Evolutionary conservation across 2,329 filamentous ascomycete species (phyloP).

Genomic region (Colletotrichum caudatum): DNA sequence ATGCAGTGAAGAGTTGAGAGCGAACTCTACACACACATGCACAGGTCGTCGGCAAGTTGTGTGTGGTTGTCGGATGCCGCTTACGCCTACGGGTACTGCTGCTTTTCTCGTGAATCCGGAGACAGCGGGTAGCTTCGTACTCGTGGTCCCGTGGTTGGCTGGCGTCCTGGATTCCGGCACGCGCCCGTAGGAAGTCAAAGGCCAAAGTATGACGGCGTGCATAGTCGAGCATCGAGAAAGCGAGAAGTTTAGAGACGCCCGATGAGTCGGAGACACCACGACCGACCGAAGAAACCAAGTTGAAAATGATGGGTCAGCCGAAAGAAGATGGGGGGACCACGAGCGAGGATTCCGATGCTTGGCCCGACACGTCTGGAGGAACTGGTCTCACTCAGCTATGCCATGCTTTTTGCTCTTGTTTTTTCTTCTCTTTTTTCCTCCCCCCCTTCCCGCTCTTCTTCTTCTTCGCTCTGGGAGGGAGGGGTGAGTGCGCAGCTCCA

Average conservation of each 20-base stretch:
- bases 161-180: slow-evolving; percentile 27
- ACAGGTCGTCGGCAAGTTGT: slow-evolving; percentile 10
- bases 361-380: slow-evolving; percentile 28
- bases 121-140: slow-evolving; percentile 38
- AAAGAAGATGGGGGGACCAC: slow-evolving; percentile 1
- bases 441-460: not conserved
- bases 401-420: not conserved
- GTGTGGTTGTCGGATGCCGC: slow-evolving; percentile 7
- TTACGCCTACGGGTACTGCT: slow-evolving; percentile 19
- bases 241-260: slow-evolving; percentile 23
- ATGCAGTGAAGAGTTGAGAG: slow-evolving; percentile 37
- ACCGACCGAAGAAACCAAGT: slow-evolving; percentile 19
- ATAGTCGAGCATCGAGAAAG: slow-evolving; percentile 33
- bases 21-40: slow-evolving; percentile 16
- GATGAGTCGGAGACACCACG: slow-evolving; percentile 30
- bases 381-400: slow-evolving; percentile 1
- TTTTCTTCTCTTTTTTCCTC: not conserved
- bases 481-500: not conserved
- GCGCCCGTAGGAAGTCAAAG: slow-evolving; percentile 39
- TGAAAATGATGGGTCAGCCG: slow-evolving; percentile 26
- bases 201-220: slow-evolving; percentile 37
- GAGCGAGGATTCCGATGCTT: slow-evolving; percentile 34
- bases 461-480: not conserved
- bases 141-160: slow-evolving; percentile 31
- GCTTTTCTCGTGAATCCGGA: slow-evolving; percentile 35